phyloP scores from a whole-genome alignment of 2,329 filamentous ascomycete species.

The Thelonectria blattea region DNA sequence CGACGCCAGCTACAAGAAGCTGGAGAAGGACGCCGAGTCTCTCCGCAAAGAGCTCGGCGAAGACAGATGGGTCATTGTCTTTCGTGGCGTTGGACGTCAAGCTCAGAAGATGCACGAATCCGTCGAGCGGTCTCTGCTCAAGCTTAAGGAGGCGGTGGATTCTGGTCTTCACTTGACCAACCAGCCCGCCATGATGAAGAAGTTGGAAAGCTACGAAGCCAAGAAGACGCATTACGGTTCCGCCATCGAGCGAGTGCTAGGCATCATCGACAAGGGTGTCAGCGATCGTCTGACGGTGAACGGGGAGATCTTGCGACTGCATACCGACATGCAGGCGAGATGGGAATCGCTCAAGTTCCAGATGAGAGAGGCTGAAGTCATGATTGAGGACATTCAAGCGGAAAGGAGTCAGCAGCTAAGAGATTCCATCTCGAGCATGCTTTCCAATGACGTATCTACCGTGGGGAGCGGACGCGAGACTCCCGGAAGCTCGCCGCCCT shows the following conservation, averaged over 20 bases:
- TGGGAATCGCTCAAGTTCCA: constrained; percentile 79
- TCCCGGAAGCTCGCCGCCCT: constrained; percentile 70
- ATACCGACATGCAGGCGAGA: constrained; percentile 83
- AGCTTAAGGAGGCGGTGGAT: constrained; percentile 82
- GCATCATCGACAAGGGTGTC: constrained; percentile 95
- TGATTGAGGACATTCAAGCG: constrained; percentile 74
- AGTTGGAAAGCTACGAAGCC: constrained; percentile 90
- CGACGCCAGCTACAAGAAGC: constrained; percentile 84
- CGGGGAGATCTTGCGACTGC: constrained; percentile 87
- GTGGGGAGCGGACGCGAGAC: constrained; percentile 73
- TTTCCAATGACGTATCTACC: constrained; percentile 80
- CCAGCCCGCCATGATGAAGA: constrained; percentile 73
- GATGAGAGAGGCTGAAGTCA: constrained; percentile 77
- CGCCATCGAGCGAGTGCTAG: constrained; percentile 87
- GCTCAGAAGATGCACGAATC: constrained; percentile 97
- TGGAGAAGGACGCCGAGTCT: constrained; percentile 89
- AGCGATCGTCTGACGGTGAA: constrained; percentile 95
- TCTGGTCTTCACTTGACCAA: constrained; percentile 75
- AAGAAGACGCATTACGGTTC: constrained; percentile 95
- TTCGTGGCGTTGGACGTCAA: constrained; percentile 88
- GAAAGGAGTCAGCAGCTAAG: constrained; percentile 77
- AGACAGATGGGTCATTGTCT: constrained; percentile 95
- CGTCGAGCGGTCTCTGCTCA: constrained; percentile 83
- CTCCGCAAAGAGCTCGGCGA: constrained; percentile 90
- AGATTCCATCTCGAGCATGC: constrained; percentile 91